A percentile compares a stretch with the other conserved stretches of the same genome.
Evolutionary conservation across 306 rosid species (phyloP).

Genomic region (Trichosanthes cucumerina): DNA sequence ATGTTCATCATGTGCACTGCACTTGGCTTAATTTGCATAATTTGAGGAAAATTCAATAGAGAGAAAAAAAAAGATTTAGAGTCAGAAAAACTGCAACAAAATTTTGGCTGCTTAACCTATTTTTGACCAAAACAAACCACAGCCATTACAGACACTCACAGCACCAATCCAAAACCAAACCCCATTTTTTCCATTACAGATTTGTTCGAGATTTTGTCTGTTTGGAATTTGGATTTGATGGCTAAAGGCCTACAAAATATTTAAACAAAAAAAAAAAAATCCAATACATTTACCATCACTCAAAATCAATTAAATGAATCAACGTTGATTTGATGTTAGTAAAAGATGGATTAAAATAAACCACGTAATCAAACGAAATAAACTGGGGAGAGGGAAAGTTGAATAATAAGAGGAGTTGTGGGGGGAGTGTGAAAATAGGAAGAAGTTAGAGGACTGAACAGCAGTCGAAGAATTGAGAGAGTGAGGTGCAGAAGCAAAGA

Average conservation of each 20-base stretch:
- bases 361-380: background rate
- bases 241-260: background rate
- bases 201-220: background rate
- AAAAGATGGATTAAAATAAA: background rate
- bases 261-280: background rate
- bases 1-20: background rate
- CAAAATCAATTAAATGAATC: background rate
- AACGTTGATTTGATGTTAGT: background rate
- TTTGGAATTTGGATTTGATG: background rate
- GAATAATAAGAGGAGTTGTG: background rate
- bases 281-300: background rate
- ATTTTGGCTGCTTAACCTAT: background rate
- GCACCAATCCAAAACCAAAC: no score
- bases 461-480: background rate
- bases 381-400: background rate
- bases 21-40: background rate
- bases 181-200: background rate
- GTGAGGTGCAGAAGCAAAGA: background rate
- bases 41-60: background rate
- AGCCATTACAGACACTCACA: background rate
- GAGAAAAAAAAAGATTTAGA: background rate
- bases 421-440: background rate
- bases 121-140: background rate
- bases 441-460: background rate
- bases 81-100: background rate